Conservation (phyloP, 768 basidiomycete genomes). For the Leccinellum albellum region DNA sequence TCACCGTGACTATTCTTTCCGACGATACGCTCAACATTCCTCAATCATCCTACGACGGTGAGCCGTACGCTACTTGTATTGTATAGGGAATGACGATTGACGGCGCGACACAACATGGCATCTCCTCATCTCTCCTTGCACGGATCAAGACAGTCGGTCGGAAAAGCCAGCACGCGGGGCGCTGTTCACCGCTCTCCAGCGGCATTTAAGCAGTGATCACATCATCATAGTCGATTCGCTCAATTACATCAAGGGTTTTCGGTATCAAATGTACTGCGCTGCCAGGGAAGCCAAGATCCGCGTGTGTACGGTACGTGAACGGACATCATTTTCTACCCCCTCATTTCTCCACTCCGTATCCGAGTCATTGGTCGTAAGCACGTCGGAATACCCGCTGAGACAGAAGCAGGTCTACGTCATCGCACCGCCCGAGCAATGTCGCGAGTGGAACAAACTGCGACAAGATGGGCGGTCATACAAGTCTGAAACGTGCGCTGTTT, state of each 20-base stretch:
- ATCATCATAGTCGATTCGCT: conserved; percentile 87
- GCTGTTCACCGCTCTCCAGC: conserved; percentile 78
- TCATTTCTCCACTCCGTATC: too few species aligned
- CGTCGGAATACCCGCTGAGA: conserved; percentile 3
- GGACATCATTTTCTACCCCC: not conserved
- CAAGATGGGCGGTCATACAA: conserved; percentile 50
- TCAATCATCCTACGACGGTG: conserved; percentile 73
- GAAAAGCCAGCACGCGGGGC: conserved; percentile 89
- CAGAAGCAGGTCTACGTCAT: conserved; percentile 66
- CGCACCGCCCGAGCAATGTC: conserved; percentile 70
- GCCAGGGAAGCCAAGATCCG: conserved; percentile 84
- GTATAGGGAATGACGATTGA: too few species aligned
- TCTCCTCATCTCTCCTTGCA: not conserved
- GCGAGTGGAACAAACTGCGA: conserved; percentile 66
- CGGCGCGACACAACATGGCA: not conserved
- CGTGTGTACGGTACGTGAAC: conserved; percentile 72
- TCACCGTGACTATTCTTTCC: conserved; percentile 53
- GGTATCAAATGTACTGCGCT: conserved; percentile 97
- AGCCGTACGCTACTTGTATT: conserved; percentile 11
- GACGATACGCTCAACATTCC: conserved; percentile 68
- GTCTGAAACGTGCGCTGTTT: conserved; percentile 59
- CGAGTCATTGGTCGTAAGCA: not conserved
- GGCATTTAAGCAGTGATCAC: conserved; percentile 65
- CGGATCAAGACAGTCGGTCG: conserved; percentile 56
- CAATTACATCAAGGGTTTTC: conserved; percentile 98